These are phyloP conservation scores for Rhytidhysteron rufulum DNA, from an alignment of 2,329 filamentous ascomycete genomes.

Conservation along the genomic window DNA sequence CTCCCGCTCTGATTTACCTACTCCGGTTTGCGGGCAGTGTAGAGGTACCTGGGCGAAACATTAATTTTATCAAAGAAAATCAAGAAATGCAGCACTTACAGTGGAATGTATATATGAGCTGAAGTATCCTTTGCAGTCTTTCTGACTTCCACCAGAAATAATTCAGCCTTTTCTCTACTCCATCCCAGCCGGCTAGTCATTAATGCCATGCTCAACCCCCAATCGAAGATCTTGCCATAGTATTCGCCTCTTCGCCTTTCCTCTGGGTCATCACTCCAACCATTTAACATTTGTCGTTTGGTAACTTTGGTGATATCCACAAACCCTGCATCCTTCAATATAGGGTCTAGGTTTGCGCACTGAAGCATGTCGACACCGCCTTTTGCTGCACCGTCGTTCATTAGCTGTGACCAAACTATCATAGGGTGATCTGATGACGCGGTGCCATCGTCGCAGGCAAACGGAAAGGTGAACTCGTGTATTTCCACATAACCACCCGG, in stretches of 20 bases:
- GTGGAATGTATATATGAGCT: constrained; percentile 3
- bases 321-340: constrained; percentile 3
- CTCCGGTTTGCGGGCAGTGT: constrained; percentile 1
- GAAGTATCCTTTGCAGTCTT: constrained; percentile 1
- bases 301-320: constrained; percentile 1
- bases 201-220: constrained; percentile 1
- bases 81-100: constrained; percentile 1
- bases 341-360: constrained; percentile 1
- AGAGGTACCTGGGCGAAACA: background rate
- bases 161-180: constrained; percentile 5
- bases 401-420: constrained; percentile 2
- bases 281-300: background rate
- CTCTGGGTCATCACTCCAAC: constrained; percentile 3
- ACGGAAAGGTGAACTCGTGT: constrained; percentile 5
- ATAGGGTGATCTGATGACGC: constrained; percentile 1
- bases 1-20: too few species aligned
- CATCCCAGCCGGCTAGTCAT: constrained; percentile 3
- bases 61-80: background rate
- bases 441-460: constrained; percentile 5
- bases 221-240: constrained; percentile 4
- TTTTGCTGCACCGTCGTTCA: constrained; percentile 2
- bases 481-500: constrained; percentile 4
- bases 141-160: constrained; percentile 2
- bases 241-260: background rate
- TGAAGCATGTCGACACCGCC: constrained; percentile 2